These are phyloP conservation scores for Phytophthora aleatoria DNA, from an alignment of 352 stramenopile genomes.

Conservation along the genomic window DNA sequence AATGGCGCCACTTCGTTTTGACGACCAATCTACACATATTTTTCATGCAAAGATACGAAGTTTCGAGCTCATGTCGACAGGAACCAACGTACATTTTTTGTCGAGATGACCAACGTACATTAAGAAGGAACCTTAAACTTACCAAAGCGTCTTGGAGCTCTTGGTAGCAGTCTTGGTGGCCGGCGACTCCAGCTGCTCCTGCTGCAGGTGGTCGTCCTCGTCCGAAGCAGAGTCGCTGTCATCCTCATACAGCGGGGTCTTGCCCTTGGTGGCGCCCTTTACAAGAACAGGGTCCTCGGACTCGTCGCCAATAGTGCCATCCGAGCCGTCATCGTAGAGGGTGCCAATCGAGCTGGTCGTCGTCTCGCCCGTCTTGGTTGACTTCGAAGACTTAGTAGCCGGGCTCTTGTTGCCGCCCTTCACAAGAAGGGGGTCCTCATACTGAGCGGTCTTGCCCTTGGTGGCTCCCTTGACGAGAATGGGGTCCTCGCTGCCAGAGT, in stretches of 20 bases:
- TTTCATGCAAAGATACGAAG: slow-evolving; percentile 22
- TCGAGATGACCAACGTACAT: slow-evolving; percentile 31
- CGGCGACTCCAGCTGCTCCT: slow-evolving; percentile 55
- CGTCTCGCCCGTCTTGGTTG: slow-evolving; percentile 13
- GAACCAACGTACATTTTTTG: slow-evolving; percentile 29
- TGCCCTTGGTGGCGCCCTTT: slow-evolving; percentile 22
- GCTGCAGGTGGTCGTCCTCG: slow-evolving; percentile 35
- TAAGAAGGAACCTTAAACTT: slow-evolving; percentile 26
- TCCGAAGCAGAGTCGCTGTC: slow-evolving; percentile 27
- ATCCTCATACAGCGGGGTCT: slow-evolving; percentile 7
- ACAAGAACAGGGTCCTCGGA: slow-evolving; percentile 15
- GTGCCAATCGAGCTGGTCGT: slow-evolving; percentile 2
- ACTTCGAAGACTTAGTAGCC: slow-evolving; percentile 13
- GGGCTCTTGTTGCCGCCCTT: slow-evolving; percentile 19
- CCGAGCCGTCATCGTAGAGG: slow-evolving; percentile 26
- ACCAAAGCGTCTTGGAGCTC: slow-evolving; percentile 42
- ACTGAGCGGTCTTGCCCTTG: slow-evolving; percentile 15
- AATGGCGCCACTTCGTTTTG: slow-evolving; percentile 22
- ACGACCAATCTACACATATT: slow-evolving; percentile 18
- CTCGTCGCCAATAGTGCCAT: slow-evolving; percentile 17
- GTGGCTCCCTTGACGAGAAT: slow-evolving; percentile 16
- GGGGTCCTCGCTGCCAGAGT: slow-evolving; percentile 14
- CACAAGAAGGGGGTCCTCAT: slow-evolving; percentile 11
- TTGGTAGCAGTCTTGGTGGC: slow-evolving; percentile 57
- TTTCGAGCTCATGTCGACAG: slow-evolving; percentile 11